Percentiles rank a stretch among this genome's conserved stretches.
Conservation (phyloP, 1,284 basidiomycete species). For the Malassezia brasiliensis region DNA sequence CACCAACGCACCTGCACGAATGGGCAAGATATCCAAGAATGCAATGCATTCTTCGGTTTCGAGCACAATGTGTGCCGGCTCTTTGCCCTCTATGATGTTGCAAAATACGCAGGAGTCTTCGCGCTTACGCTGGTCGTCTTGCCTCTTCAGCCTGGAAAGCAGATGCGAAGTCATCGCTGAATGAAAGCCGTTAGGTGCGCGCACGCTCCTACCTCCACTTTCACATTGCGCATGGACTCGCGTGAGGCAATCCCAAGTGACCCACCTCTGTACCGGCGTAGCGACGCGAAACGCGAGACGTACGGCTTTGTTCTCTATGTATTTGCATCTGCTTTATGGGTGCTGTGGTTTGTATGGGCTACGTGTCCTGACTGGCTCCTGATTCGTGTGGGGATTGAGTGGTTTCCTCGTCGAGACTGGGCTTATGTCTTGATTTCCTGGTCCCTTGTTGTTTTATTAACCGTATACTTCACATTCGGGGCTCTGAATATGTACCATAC, state of each 20-base stretch:
- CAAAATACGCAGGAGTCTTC: constrained; percentile 9
- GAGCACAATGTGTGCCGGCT: constrained; percentile 8
- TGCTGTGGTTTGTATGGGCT: constrained; percentile 23
- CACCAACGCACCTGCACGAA: constrained; percentile 10
- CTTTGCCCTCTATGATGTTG: constrained; percentile 1
- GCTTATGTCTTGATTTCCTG: constrained; percentile 22
- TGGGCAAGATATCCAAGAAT: constrained; percentile 14
- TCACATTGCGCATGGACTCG: neutral
- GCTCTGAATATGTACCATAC: constrained; percentile 17
- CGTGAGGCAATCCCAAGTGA: neutral
- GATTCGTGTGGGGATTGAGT: constrained; percentile 16
- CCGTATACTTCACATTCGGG: constrained; percentile 17
- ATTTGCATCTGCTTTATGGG: constrained; percentile 19
- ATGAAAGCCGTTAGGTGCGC: neutral
- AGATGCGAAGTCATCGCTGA: constrained; percentile 12
- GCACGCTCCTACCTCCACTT: constrained; percentile 4
- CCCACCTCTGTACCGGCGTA: constrained; percentile 5
- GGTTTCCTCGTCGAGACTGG: constrained; percentile 27
- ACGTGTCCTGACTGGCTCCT: constrained; percentile 18
- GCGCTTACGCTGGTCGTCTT: neutral
- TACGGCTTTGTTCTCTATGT: constrained; percentile 24
- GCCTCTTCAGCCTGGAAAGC: constrained; percentile 1
- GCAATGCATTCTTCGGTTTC: constrained; percentile 7
- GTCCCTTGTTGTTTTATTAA: constrained; percentile 18
- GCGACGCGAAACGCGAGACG: constrained; percentile 12